These are phyloP conservation scores for Claviceps monticola DNA, from an alignment of 2,329 filamentous ascomycete species.

Conservation along the genomic window DNA sequence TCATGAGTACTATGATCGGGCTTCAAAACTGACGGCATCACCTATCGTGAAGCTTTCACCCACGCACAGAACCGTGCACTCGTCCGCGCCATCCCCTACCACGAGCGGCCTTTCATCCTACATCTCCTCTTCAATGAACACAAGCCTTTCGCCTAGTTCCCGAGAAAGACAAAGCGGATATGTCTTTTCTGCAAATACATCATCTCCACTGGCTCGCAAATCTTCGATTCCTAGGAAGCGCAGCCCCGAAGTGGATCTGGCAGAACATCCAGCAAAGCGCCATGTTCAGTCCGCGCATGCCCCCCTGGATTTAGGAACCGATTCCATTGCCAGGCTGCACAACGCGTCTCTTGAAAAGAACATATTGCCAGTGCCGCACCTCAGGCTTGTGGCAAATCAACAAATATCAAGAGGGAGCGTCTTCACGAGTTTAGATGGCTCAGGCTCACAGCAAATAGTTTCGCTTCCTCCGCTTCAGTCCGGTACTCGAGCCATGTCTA, in stretches of 20 bases:
- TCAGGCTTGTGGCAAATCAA: constrained; percentile 47
- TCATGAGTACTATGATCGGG: constrained; percentile 66
- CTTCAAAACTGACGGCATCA: constrained; percentile 33
- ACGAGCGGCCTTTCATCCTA: constrained; percentile 19
- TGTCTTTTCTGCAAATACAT: constrained; percentile 22
- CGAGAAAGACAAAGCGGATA: constrained; percentile 25
- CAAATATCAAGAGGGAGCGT: constrained; percentile 23
- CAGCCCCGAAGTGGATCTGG: constrained; percentile 33
- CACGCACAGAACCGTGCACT: constrained; percentile 23
- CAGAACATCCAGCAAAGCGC: constrained; percentile 43
- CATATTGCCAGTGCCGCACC: constrained; percentile 55
- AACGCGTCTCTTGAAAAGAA: constrained; percentile 11
- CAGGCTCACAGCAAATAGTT: constrained; percentile 18
- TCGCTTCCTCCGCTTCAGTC: constrained; percentile 50
- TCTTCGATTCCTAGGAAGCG: constrained; percentile 35
- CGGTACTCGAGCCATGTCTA: constrained; percentile 58
- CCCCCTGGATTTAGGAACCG: constrained; percentile 6
- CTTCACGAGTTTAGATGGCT: constrained; percentile 28
- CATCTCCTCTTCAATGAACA: constrained; percentile 21
- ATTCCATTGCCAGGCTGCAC: constrained; percentile 10
- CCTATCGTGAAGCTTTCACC: constrained; percentile 28
- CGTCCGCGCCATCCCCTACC: constrained; percentile 38
- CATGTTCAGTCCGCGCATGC: constrained; percentile 15
- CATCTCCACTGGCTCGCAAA: constrained; percentile 37
- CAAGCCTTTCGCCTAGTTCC: constrained; percentile 27